Evolutionary conservation across 2,329 filamentous ascomycete genomes (phyloP).

Genomic region (Colletotrichum coccodes): DNA sequence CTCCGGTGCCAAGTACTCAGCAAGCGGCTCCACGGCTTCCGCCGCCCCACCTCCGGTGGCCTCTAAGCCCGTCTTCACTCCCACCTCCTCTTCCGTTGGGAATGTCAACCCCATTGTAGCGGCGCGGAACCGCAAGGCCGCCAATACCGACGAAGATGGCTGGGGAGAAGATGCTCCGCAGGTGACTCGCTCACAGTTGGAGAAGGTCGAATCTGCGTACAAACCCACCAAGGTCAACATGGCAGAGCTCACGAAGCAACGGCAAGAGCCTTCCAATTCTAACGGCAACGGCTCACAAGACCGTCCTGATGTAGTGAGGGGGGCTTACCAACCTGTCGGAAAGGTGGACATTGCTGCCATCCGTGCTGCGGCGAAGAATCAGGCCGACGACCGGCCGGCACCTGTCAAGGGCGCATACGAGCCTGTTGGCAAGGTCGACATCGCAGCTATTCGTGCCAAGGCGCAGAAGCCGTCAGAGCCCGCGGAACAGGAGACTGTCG

Average conservation of each 20-base stretch:
- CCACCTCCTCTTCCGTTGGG: conserved; percentile 65
- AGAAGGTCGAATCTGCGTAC: conserved; percentile 94
- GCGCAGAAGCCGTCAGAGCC: conserved; percentile 70
- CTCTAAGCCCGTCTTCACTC: conserved; percentile 92
- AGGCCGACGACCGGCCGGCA: conserved; percentile 81
- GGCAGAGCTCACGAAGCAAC: conserved; percentile 81
- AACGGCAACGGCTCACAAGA: conserved; percentile 47
- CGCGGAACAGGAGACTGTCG: conserved; percentile 41
- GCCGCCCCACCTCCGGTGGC: conserved; percentile 76
- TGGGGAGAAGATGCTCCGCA: conserved; percentile 97
- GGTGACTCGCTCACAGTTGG: conserved; percentile 84
- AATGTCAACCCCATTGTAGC: conserved; percentile 76
- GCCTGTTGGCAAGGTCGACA: conserved; percentile 95
- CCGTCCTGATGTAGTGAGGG: conserved; percentile 76
- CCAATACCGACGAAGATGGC: conserved; percentile 81
- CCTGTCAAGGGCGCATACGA: conserved; percentile 94
- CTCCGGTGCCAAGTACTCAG: conserved; percentile 93
- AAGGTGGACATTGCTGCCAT: conserved; percentile 98
- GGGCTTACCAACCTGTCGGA: conserved; percentile 91
- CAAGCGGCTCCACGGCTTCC: conserved; percentile 64
- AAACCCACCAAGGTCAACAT: conserved; percentile 97
- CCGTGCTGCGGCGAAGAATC: conserved; percentile 76
- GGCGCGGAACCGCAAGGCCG: conserved; percentile 69
- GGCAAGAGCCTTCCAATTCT: conserved; percentile 72
- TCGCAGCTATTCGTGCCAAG: conserved; percentile 89